Percentiles rank a stretch among this genome's conserved stretches.
phyloP scores from a whole-genome alignment of 148 eudicot genomes.

The Nepenthes gracilis region DNA sequence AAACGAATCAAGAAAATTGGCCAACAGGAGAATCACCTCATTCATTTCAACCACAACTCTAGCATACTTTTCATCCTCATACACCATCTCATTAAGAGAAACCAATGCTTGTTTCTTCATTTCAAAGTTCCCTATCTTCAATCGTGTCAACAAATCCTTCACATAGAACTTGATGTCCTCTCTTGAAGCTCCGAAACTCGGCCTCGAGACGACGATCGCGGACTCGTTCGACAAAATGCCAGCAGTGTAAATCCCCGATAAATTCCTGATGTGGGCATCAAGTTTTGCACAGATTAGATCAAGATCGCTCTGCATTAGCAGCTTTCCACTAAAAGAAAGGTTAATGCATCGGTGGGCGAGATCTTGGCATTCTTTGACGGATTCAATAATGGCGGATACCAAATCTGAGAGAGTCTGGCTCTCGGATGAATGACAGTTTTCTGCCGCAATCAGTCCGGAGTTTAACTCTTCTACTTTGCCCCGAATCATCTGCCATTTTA shows the following conservation, averaged over 20 bases:
- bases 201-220: constrained; percentile 58
- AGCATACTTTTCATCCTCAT: constrained; percentile 59
- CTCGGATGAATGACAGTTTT: constrained; percentile 12
- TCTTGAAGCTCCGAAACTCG: constrained; percentile 27
- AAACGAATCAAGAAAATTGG: constrained; percentile 37
- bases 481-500: constrained; percentile 57
- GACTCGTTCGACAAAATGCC: constrained; percentile 34
- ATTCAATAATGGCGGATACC: constrained; percentile 16
- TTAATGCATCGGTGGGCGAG: constrained; percentile 41
- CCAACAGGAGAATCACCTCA: constrained; percentile 24
- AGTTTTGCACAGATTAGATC: constrained; percentile 37
- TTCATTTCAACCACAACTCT: constrained; percentile 42
- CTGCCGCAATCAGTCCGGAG: constrained; percentile 27
- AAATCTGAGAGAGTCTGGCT: constrained; percentile 14
- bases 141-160: constrained; percentile 48
- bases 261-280: constrained; percentile 18
- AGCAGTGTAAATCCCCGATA: constrained; percentile 28
- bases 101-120: constrained; percentile 58
- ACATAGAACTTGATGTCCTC: constrained; percentile 67
- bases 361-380: constrained; percentile 25
- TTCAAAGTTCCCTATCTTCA: constrained; percentile 48
- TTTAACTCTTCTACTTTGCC: constrained; percentile 44
- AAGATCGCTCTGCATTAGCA: constrained; percentile 83
- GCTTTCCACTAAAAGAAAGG: constrained; percentile 50
- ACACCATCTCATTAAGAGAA: constrained; percentile 41